phyloP scores from a whole-genome alignment of 2,329 filamentous ascomycete genomes.

The Aspergillus arachidicola region DNA sequence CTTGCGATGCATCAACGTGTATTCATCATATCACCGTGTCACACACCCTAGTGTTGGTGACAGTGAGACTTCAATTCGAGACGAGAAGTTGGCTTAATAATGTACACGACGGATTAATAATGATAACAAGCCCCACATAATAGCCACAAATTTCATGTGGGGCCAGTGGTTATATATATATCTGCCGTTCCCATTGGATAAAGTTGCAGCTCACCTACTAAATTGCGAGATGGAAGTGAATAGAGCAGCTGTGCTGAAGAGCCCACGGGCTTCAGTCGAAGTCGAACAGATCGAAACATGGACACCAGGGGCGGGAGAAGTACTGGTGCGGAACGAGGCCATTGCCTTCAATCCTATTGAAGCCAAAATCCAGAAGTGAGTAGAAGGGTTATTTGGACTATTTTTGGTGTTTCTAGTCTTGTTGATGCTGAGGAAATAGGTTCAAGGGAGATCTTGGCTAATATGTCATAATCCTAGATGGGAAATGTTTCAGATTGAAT shows the following conservation, averaged over 20 bases:
- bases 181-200: not conserved
- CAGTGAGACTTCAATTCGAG: too few relatives aligned
- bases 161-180: not conserved
- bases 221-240: not conserved
- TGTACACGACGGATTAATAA: not conserved
- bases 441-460: not conserved
- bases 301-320: conserved; percentile 5
- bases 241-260: not conserved
- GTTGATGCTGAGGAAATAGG: not conserved
- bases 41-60: too few relatives aligned
- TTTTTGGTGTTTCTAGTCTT: not conserved
- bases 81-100: not conserved
- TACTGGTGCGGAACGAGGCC: conserved; percentile 17
- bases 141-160: not conserved
- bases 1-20: too few relatives aligned
- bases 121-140: not conserved
- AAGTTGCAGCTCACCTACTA: not conserved
- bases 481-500: conserved; percentile 5
- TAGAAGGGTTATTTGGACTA: not conserved
- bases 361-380: conserved; percentile 22
- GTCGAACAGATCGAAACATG: not conserved
- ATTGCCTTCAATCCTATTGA: conserved; percentile 23
- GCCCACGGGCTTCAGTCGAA: not conserved
- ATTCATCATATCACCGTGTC: too few relatives aligned
- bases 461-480: not conserved